Evolutionary conservation across 208 protist species (phyloP).

Genomic region (Trypanosoma boissoni): DNA sequence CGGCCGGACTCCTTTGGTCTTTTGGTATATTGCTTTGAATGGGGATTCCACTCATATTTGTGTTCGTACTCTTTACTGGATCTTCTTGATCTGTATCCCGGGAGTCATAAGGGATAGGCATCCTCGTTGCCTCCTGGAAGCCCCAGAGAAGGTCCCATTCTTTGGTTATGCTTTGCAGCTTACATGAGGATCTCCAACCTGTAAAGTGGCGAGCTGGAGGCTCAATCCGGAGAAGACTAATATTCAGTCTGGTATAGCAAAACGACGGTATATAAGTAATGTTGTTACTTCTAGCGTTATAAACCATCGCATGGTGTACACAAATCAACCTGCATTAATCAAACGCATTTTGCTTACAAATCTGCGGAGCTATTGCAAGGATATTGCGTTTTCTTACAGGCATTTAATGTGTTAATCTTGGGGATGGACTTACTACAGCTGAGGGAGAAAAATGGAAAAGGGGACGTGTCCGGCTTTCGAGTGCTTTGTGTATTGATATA

Average conservation of each 20-base stretch:
- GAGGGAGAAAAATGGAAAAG: conserved; percentile 89
- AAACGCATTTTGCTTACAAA: conserved; percentile 83
- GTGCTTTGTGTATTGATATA: conserved; percentile 86
- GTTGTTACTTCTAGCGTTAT: conserved; percentile 76
- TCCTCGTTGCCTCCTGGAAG: conserved; percentile 59
- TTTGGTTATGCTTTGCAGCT: conserved; percentile 79
- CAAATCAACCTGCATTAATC: conserved; percentile 76
- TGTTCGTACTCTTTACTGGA: conserved; percentile 39
- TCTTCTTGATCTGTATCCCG: conserved; percentile 51
- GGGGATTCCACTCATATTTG: conserved; percentile 17
- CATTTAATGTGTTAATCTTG: conserved; percentile 89
- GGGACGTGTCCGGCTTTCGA: conserved; percentile 74
- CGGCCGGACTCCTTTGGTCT: not conserved
- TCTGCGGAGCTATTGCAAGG: conserved; percentile 86
- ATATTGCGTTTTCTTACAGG: conserved; percentile 77
- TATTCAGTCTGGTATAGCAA: conserved; percentile 12
- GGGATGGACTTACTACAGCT: conserved; percentile 80
- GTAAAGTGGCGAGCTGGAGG: conserved; percentile 82
- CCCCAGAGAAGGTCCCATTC: conserved; percentile 58
- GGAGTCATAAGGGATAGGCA: conserved; percentile 62
- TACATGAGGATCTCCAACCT: conserved; percentile 57
- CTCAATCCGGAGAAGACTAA: conserved; percentile 38
- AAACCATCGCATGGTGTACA: conserved; percentile 78
- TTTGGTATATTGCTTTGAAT: conserved; percentile 6
- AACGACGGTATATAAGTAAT: conserved; percentile 25